Evolutionary conservation across 495 filamentous ascomycete species (phyloP), one percentile per base, ranked within the genome.

Genomic region (Penicillium steckii): DNA sequence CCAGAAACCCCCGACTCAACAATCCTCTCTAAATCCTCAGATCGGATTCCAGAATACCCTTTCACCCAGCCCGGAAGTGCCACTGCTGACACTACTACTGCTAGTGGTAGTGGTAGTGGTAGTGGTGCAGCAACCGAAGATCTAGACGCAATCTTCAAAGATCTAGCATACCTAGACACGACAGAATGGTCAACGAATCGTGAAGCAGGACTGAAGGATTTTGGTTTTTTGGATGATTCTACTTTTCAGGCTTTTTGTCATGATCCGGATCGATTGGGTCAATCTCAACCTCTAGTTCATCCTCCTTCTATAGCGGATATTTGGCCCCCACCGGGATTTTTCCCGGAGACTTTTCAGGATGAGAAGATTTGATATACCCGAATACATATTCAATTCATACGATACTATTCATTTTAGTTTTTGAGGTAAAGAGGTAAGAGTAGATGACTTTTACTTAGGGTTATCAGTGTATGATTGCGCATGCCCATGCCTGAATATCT

Each of bases 81-180:
- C 18, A 23, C 19, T 13, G 30, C 65, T 18, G 43, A 52, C 19
- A 49, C 57, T 6, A n/a, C n/a, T n/a, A n/a, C n/a, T n/a, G n/a
- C n/a, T n/a, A n/a, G n/a, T n/a, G n/a, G n/a, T n/a, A n/a, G n/a
- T n/a, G n/a, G n/a, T n/a, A n/a, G n/a, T n/a, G 38, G 10, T 12
- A 8, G 8, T n/a, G 26, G 32, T 15, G 13, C 54, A 7, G 55
- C 13, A 15, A 27, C 48, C 13, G 54, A 52, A 18, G 79, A 83
- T 38, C 70, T 80, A 23, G 84, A 87, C 46, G 76, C 81, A 3
- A 80, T 85, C 27, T 77, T 85, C 57, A 80, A 84, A 57, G 82
- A 87, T 37, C 70, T 87, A 3, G 80, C 80, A n/a, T 78, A 81
- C 43, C 73, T 84, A 8, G 84, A 87, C 54, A 79, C 78, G 19